Evolutionary conservation across 2,329 filamentous ascomycete genomes (phyloP), one percentile per base, ranked within the genome.

Genomic region (Penicillium sp.): DNA sequence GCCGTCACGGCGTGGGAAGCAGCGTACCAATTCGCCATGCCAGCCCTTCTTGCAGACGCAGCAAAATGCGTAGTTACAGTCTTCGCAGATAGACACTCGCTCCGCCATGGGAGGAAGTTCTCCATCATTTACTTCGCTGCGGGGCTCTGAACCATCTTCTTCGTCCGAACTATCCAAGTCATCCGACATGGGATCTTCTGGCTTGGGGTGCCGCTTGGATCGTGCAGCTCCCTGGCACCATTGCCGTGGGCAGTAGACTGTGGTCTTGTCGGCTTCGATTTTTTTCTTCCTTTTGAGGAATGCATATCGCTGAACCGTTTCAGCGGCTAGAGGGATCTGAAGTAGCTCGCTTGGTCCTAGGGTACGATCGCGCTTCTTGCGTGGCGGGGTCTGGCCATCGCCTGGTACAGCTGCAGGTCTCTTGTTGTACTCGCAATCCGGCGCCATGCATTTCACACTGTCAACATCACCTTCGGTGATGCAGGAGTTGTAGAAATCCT

Each of bases 171-270:
- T 62, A 25, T 73, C 70, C 37, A 69, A 58, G 23, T 73, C 83
- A 19, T 80, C 78, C 23, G 86, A 80, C 60, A 89, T 83, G 1
- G 89, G 78, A 5, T 88, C 87, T n/a, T 81, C 75, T 5, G 88
- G 88, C 69, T 90, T 91, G 58, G 82, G 87, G 74, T 90, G 86
- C 67, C 84, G 86, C 70, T 88, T 89, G 23, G 89, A 91, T 46
- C 86, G 85, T 27, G 93, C 93, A 3, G 93, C 90, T 6, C 91
- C 93, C 73, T 94, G 90, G 72, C 94, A 99, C 91, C 93, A 97
- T 56, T 87, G 82, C 9, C 94, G 86, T 0, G 94, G 94, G 69
- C 94, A 99, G 73, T 96, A 97, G 35, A 97, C 84, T 0, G 93
- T 97, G 58, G 87, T 89, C 69, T 93, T 95, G 75, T 97, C 93